Base-by-base conservation (phyloP, 192 early-diverging fungal species). In the Dispira parvispora region DNA sequence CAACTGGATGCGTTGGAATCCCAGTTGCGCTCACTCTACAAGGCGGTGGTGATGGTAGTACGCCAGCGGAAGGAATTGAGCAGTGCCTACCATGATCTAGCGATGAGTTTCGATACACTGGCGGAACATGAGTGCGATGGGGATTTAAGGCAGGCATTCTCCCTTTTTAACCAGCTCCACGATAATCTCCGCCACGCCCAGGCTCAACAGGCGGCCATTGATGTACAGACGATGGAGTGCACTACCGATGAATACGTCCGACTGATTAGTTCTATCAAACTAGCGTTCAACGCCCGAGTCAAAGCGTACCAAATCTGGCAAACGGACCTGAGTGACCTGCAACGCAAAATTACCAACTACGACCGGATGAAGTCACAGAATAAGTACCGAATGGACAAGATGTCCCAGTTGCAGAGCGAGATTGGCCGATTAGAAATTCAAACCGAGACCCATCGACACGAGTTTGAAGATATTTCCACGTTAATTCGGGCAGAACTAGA, bases 161-260 rank as follows among this genome's bases (percentile, higher is more conserved):
- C 75, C 5, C 74, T 80, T 26, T 73, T 97, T 46, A 89, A 84
- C 8, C 80, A 86, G 52, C 78, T 93, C 55, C 90, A 93, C 65
- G 84, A 86, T 63, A 74, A 81, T 55, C 81, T 94, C 63, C 82
- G 77, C 69, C 84, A 82, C 46, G 64, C 94, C 43, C 88, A 90
- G 63, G 85, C 84, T 52, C 74, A 78, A 54, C 91, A 96, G 74
- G 82, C 78, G 16, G 79, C 82, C 6, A 75, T 78, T 47, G 90
- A 94, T 71, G 78, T 92, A 43, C 62, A 80, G 10, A 75, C 85
- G 8, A 71, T 93, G 58, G 83, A 83, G 69, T 76, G 83, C 57
- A 91, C 82, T 1, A 85, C 88, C 52, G 91, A 95, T 58, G 91
- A 94, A 68, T 88, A 95, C 67, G 79, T 93, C 67, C 82, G 88